Percentiles rank a stretch among this genome's conserved stretches.
phyloP scores from a whole-genome alignment of 2,329 filamentous ascomycete genomes.

The Harringtonia lauricola region DNA sequence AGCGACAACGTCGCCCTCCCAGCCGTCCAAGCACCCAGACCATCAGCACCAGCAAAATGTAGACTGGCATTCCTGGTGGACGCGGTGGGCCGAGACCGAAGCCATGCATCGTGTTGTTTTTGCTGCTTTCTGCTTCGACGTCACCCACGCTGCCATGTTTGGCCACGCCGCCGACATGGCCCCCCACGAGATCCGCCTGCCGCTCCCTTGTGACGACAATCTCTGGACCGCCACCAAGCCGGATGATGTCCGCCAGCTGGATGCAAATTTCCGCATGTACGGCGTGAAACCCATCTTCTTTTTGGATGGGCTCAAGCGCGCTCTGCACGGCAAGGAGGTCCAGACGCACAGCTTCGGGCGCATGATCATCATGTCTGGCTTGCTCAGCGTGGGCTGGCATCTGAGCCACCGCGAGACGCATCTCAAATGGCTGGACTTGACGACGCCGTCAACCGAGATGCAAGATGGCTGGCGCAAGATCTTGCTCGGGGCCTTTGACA shows the following conservation, averaged over 20 bases:
- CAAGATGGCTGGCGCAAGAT: slow-evolving; percentile 71
- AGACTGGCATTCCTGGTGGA: slow-evolving; percentile 55
- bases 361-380: slow-evolving; percentile 80
- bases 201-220: slow-evolving; percentile 76
- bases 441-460: slow-evolving; percentile 44
- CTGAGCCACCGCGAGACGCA: slow-evolving; percentile 80
- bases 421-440: slow-evolving; percentile 65
- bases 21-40: neutral
- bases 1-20: neutral
- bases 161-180: slow-evolving; percentile 86
- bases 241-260: slow-evolving; percentile 64
- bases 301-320: slow-evolving; percentile 73
- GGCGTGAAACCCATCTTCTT: slow-evolving; percentile 73
- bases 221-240: slow-evolving; percentile 76
- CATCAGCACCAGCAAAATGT: slow-evolving; percentile 5
- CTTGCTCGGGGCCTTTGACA: slow-evolving; percentile 69
- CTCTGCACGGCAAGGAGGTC: slow-evolving; percentile 69
- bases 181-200: slow-evolving; percentile 77
- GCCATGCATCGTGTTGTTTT: slow-evolving; percentile 80
- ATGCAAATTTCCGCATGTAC: slow-evolving; percentile 65
- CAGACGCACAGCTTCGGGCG: slow-evolving; percentile 80
- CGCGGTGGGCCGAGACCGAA: slow-evolving; percentile 80
- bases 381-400: slow-evolving; percentile 88
- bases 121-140: slow-evolving; percentile 81
- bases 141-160: slow-evolving; percentile 85